These are phyloP conservation scores for Suillus weaverae DNA, from an alignment of 768 basidiomycete genomes.

Conservation along the genomic window DNA sequence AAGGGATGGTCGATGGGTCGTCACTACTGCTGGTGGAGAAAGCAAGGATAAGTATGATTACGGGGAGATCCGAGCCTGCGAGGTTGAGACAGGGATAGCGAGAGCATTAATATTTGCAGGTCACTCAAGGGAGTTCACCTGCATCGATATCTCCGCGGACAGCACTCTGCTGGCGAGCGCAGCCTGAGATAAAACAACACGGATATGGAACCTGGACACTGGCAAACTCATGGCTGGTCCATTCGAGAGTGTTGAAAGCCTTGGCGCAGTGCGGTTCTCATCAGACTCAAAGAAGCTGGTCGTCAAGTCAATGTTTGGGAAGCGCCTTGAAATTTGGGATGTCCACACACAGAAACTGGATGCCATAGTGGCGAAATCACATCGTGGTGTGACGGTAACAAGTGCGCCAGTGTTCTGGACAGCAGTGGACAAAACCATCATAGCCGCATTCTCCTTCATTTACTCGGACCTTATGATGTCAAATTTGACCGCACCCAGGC, in stretches of 20 bases:
- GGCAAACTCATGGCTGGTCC: not conserved
- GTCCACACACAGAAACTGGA: not conserved
- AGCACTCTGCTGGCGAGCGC: not conserved
- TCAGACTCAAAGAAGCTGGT: not conserved
- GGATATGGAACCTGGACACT: not conserved
- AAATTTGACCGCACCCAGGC: not conserved
- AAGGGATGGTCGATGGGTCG: not conserved
- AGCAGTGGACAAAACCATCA: not conserved
- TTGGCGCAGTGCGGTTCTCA: not conserved
- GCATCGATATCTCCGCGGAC: not conserved
- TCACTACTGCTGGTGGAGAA: not conserved
- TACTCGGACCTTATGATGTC: no score
- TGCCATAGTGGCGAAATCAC: not conserved
- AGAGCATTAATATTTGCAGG: no score
- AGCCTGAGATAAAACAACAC: no score
- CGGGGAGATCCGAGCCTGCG: not conserved
- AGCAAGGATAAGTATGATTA: no score
- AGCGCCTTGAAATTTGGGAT: not conserved
- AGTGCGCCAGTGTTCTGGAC: not conserved
- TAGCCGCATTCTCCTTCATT: not conserved
- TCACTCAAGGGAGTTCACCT: not conserved
- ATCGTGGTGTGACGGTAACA: fast-evolving
- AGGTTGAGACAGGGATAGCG: no score
- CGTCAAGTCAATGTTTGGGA: not conserved
- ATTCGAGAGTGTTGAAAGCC: not conserved